phyloP scores from a whole-genome alignment of 768 basidiomycete species.

The Trametes coccinea region DNA sequence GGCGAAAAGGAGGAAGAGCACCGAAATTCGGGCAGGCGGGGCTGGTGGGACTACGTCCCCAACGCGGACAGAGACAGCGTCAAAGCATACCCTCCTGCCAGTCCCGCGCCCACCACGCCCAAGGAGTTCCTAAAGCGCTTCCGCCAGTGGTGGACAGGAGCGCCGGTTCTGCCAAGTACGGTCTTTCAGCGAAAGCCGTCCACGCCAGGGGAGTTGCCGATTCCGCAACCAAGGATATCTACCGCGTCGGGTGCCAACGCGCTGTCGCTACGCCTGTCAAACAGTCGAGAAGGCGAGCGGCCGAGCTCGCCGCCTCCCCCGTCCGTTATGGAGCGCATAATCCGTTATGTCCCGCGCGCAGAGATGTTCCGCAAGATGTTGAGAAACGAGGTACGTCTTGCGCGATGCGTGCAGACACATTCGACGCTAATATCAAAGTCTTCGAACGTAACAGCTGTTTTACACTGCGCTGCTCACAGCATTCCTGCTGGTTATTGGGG shows the following conservation, averaged over 20 bases:
- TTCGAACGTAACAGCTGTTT: constrained; percentile 40
- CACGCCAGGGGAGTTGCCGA: constrained; percentile 20
- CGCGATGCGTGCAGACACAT: too few relatives aligned
- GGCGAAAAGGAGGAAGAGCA: constrained; percentile 6
- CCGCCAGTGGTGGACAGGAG: constrained; percentile 15
- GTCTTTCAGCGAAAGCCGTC: constrained; percentile 28
- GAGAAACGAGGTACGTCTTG: constrained; percentile 57
- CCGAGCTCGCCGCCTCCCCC: constrained; percentile 20
- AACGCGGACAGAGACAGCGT: constrained; percentile 11
- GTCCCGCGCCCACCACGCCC: not conserved
- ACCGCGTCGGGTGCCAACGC: constrained; percentile 8
- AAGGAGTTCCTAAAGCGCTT: constrained; percentile 5
- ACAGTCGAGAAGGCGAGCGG: not conserved
- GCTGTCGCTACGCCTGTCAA: constrained; percentile 9
- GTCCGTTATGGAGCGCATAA: constrained; percentile 41
- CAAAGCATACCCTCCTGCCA: not conserved
- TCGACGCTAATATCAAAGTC: not conserved
- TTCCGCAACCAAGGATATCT: constrained; percentile 22
- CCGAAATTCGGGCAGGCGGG: constrained; percentile 32
- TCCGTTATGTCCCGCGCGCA: constrained; percentile 53
- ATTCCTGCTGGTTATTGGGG: constrained; percentile 47
- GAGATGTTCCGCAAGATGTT: constrained; percentile 56
- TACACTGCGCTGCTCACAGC: constrained; percentile 57
- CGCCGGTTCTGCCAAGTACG: constrained; percentile 14
- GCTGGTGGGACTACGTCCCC: constrained; percentile 60